phyloP scores from a whole-genome alignment of 345 rosid genomes.

The Euphorbia pulcherrima region DNA sequence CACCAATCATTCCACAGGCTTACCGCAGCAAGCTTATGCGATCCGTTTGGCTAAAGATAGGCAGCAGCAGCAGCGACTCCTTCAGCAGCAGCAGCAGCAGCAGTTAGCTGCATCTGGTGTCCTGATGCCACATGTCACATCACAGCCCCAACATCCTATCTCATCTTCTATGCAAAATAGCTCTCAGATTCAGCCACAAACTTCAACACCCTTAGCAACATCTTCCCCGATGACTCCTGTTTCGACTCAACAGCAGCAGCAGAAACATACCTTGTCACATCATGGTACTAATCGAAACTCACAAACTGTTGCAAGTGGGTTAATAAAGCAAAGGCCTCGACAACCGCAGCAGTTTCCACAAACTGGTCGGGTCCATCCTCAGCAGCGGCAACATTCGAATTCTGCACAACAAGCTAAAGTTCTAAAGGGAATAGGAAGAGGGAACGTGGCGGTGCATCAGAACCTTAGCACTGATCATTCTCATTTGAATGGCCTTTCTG shows the following conservation, averaged over 20 bases:
- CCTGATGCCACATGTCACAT: slow-evolving; percentile 56
- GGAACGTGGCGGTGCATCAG: slow-evolving; percentile 63
- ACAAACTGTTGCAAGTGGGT: slow-evolving; percentile 50
- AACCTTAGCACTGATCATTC: slow-evolving; percentile 60
- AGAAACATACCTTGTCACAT: slow-evolving; percentile 57
- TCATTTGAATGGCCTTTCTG: slow-evolving; percentile 60
- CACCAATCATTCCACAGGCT: slow-evolving; percentile 54
- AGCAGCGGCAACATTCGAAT: slow-evolving; percentile 61
- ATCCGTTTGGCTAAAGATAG: slow-evolving; percentile 60
- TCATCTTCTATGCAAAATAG: slow-evolving; percentile 67
- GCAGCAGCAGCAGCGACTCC: slow-evolving; percentile 68
- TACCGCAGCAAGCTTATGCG: slow-evolving; percentile 67
- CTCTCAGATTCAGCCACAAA: slow-evolving; percentile 62
- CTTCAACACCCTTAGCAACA: slow-evolving; percentile 43
- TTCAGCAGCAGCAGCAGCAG: slow-evolving; percentile 64
- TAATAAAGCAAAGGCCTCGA: slow-evolving; percentile 75
- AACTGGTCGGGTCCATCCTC: slow-evolving; percentile 84
- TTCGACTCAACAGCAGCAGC: slow-evolving; percentile 43
- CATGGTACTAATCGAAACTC: slow-evolving; percentile 56
- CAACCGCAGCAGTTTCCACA: slow-evolving; percentile 76
- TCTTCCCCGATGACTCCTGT: slow-evolving; percentile 58
- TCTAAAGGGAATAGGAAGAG: slow-evolving; percentile 79
- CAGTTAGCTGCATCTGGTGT: slow-evolving; percentile 58
- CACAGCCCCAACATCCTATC: slow-evolving; percentile 62
- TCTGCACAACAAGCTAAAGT: slow-evolving; percentile 67